Evolutionary conservation across 2,329 filamentous ascomycete genomes (phyloP).

Genomic region (Metarhizium sp.): DNA sequence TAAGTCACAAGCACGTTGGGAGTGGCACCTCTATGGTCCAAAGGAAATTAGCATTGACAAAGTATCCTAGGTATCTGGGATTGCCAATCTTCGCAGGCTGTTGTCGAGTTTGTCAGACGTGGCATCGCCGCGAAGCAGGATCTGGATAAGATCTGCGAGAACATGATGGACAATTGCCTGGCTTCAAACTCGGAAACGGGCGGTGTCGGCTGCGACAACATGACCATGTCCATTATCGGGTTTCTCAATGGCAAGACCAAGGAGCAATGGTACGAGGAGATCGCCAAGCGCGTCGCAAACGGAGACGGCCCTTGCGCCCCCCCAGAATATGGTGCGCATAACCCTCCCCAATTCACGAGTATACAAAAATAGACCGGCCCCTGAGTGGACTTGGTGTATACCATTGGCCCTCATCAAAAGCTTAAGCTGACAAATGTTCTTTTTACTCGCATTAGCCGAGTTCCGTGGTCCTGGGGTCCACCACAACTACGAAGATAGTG

Average conservation of each 20-base stretch:
- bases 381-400: slow-evolving; percentile 10
- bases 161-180: slow-evolving; percentile 99
- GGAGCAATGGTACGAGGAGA: slow-evolving; percentile 97
- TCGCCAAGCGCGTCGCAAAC: slow-evolving; percentile 86
- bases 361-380: slow-evolving; percentile 2
- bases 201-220: slow-evolving; percentile 97
- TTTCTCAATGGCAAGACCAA: slow-evolving; percentile 86
- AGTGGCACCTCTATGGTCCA: neutral
- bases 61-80: slow-evolving; percentile 82
- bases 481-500: slow-evolving; percentile 74
- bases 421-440: slow-evolving; percentile 15
- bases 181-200: slow-evolving; percentile 97
- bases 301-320: slow-evolving; percentile 97
- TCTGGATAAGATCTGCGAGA: slow-evolving; percentile 91
- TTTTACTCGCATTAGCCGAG: slow-evolving; percentile 48
- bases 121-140: slow-evolving; percentile 96
- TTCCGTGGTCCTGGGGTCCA: slow-evolving; percentile 76
- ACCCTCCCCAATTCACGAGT: slow-evolving; percentile 19
- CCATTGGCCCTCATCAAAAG: neutral
- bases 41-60: neutral
- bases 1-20: slow-evolving; percentile 32
- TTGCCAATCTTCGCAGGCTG: slow-evolving; percentile 95
- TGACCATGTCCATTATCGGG: slow-evolving; percentile 92
- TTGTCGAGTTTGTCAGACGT: slow-evolving; percentile 91
- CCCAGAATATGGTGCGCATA: slow-evolving; percentile 92